Evolutionary conservation across 345 rosid genomes (phyloP).

Genomic region (Eucalyptus decipiens): DNA sequence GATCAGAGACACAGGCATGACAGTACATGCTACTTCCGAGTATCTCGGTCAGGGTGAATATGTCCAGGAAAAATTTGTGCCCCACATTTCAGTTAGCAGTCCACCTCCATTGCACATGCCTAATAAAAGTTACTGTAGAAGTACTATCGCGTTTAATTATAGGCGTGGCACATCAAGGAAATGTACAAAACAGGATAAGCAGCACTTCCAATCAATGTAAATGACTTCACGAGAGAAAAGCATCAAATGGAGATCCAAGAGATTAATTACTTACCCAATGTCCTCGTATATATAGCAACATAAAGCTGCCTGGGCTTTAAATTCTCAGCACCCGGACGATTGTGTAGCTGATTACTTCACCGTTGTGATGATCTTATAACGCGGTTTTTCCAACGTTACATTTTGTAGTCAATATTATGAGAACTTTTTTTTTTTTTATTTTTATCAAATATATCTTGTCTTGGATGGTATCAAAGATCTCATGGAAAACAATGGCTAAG

Average conservation of each 20-base stretch:
- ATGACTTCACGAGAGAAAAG: not conserved
- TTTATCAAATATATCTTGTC: too few relatives aligned
- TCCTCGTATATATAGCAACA: slow-evolving; percentile 63
- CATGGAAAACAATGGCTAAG: not conserved
- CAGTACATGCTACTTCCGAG: not conserved
- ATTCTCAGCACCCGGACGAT: slow-evolving; percentile 25
- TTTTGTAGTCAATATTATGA: not conserved
- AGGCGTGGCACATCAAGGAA: not conserved
- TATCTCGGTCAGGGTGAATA: not conserved
- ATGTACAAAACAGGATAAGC: not conserved
- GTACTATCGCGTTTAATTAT: not conserved
- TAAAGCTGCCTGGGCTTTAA: slow-evolving; percentile 81
- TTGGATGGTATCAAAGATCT: not conserved
- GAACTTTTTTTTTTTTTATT: not conserved
- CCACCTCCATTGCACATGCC: not conserved
- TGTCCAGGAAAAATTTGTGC: not conserved
- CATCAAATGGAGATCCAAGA: not conserved
- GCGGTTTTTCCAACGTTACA: slow-evolving; percentile 43
- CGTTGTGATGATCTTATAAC: slow-evolving; percentile 34
- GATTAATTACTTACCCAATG: slow-evolving; percentile 42
- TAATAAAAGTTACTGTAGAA: not conserved
- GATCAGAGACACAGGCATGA: not conserved
- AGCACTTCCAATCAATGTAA: not conserved
- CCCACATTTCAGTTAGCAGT: not conserved
- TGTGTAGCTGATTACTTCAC: slow-evolving; percentile 61